phyloP scores from a whole-genome alignment of 306 rosid genomes.

The Inga laurina region DNA sequence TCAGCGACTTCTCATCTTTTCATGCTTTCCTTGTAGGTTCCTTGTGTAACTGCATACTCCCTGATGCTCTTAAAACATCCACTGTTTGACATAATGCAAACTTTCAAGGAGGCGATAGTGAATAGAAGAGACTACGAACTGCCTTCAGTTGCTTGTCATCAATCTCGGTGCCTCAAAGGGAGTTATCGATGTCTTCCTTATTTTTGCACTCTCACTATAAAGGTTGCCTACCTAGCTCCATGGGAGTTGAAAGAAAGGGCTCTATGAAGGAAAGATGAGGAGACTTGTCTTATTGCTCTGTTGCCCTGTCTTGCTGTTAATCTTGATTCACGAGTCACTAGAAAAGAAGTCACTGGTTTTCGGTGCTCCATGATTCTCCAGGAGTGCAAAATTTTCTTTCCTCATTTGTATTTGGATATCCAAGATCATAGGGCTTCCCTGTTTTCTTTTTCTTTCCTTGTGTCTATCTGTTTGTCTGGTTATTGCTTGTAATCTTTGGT shows the following conservation, averaged over 20 bases:
- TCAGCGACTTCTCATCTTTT: conserved; percentile 10
- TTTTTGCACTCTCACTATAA: conserved; percentile 90
- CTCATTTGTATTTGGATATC: conserved; percentile 31
- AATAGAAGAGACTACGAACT: conserved; percentile 66
- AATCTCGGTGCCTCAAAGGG: conserved; percentile 70
- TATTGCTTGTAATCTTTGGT: conserved; percentile 29
- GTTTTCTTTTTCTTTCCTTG: not conserved
- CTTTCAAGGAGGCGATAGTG: conserved; percentile 57
- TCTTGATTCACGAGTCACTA: not conserved
- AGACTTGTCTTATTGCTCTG: conserved; percentile 8
- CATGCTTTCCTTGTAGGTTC: conserved; percentile 60
- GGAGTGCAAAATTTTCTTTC: conserved; percentile 17
- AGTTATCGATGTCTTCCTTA: conserved; percentile 84
- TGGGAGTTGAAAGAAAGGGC: conserved; percentile 69
- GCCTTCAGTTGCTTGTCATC: conserved; percentile 81
- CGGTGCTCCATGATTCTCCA: not conserved
- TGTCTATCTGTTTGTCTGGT: conserved; percentile 5
- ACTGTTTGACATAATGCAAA: conserved; percentile 57
- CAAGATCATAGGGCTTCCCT: conserved; percentile 18
- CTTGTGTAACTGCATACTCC: conserved; percentile 83
- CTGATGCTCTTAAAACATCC: conserved; percentile 75
- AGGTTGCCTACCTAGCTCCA: conserved; percentile 75
- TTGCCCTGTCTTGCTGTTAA: conserved; percentile 21
- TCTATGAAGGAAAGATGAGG: conserved; percentile 55
- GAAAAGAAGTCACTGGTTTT: not conserved